Percentiles rank a stretch among this genome's conserved stretches.
phyloP scores from a whole-genome alignment of 257 asterid species.

The Solanum chmielewskii region DNA sequence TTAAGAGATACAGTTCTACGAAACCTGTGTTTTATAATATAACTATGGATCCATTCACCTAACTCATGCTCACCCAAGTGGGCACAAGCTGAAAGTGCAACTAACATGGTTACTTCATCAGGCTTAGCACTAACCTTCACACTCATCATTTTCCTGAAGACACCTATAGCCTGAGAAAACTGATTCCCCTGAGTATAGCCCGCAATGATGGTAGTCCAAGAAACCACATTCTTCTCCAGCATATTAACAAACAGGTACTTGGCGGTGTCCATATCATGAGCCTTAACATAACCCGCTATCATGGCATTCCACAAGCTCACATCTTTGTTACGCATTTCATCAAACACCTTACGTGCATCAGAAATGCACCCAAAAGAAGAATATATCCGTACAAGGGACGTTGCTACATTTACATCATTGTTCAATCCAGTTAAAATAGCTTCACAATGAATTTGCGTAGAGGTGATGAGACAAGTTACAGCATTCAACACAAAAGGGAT shows the following conservation, averaged over 20 bases:
- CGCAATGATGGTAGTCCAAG: constrained; percentile 6
- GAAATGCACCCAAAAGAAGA: not conserved
- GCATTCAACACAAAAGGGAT: constrained; percentile 2
- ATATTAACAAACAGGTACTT: not conserved
- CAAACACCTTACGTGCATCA: constrained; percentile 7
- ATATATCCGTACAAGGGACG: not conserved
- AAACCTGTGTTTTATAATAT: not conserved
- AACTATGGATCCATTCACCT: constrained; percentile 2
- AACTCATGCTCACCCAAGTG: constrained; percentile 5
- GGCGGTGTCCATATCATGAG: not conserved
- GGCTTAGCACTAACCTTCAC: not conserved
- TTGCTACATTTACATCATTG: not conserved
- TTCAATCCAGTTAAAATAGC: not conserved
- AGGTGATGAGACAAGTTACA: not conserved
- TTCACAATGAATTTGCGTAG: not conserved
- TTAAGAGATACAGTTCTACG: not conserved
- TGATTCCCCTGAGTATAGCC: not conserved
- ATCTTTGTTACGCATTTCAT: not conserved
- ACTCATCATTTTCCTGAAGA: not conserved
- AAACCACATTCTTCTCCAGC: constrained; percentile 1
- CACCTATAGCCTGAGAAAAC: not conserved
- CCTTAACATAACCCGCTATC: not conserved
- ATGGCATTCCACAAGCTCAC: constrained; percentile 1
- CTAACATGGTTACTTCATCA: constrained; percentile 1
- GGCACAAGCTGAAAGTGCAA: constrained; percentile 10